A percentile compares a stretch with the other conserved stretches of the same genome.
Evolutionary conservation across 2,329 filamentous ascomycete species (phyloP).

Genomic region (Pseudonectria buxi): DNA sequence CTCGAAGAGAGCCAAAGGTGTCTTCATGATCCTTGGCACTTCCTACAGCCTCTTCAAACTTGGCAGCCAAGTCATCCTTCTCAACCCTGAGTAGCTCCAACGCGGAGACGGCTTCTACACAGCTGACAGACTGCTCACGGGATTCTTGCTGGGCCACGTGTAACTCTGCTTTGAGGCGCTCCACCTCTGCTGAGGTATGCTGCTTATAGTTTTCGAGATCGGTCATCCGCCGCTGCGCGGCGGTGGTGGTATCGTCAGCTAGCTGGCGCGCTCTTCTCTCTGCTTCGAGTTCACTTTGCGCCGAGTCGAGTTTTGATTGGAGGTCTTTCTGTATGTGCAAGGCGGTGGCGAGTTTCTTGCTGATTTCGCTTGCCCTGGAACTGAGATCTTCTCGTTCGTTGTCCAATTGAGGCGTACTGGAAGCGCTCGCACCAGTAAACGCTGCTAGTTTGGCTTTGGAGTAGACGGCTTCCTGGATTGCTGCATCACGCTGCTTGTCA

Average conservation of each 20-base stretch:
- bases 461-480: conserved; percentile 92
- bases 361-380: conserved; percentile 58
- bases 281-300: conserved; percentile 65
- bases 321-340: conserved; percentile 74
- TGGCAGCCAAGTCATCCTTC: conserved; percentile 67
- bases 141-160: conserved; percentile 72
- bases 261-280: conserved; percentile 76
- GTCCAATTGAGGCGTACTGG: conserved; percentile 53
- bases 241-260: conserved; percentile 80
- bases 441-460: conserved; percentile 89
- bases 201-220: conserved; percentile 82
- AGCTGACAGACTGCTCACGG: conserved; percentile 72
- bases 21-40: conserved; percentile 62
- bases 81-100: conserved; percentile 76
- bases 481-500: conserved; percentile 87
- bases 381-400: conserved; percentile 54
- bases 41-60: conserved; percentile 60
- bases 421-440: conserved; percentile 58
- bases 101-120: conserved; percentile 68
- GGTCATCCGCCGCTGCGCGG: conserved; percentile 73
- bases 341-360: conserved; percentile 73
- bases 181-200: conserved; percentile 75
- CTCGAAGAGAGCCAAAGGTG: conserved; percentile 67
- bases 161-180: conserved; percentile 77
- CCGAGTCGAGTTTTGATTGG: conserved; percentile 64